phyloP scores from a whole-genome alignment of 106 monocot species.

The Allium sativum region DNA sequence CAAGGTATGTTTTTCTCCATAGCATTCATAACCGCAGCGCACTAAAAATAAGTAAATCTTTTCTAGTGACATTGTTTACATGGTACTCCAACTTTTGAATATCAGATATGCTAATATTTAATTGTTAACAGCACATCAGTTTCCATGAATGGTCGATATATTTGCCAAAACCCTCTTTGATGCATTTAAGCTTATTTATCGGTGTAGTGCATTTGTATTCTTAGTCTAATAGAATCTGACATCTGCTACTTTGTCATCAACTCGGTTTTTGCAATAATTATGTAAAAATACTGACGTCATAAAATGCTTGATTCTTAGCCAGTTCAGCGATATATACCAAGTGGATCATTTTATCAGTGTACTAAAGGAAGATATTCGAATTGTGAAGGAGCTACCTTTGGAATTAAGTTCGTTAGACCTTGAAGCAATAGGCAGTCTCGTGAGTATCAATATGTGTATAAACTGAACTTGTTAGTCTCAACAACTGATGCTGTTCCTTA shows the following conservation, averaged over 20 bases:
- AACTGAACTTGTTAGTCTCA: background rate
- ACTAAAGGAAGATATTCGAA: constrained; percentile 63
- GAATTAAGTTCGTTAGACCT: constrained; percentile 80
- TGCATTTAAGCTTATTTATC: too few species aligned
- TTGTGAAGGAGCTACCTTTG: constrained; percentile 81
- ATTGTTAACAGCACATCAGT: background rate
- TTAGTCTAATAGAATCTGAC: too few species aligned
- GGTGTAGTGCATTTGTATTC: too few species aligned
- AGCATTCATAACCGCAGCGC: too few species aligned
- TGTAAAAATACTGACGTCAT: constrained; percentile 21
- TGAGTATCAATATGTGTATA: constrained; percentile 31
- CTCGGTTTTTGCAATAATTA: background rate
- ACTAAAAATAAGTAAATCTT: too few species aligned
- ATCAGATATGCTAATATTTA: background rate
- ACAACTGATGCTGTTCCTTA: constrained; percentile 1
- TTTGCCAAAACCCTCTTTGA: too few species aligned
- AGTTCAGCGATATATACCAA: constrained; percentile 97
- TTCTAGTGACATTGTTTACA: too few species aligned
- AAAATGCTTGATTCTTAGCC: constrained; percentile 57
- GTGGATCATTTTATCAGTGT: constrained; percentile 85
- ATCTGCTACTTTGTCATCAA: too few species aligned
- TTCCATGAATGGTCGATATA: too few species aligned
- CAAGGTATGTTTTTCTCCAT: constrained; percentile 30
- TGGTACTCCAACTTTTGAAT: background rate
- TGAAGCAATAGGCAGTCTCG: constrained; percentile 87